These are phyloP conservation scores for Rutstroemia sydowiana DNA, from an alignment of 2,329 filamentous ascomycete genomes.

Conservation along the genomic window DNA sequence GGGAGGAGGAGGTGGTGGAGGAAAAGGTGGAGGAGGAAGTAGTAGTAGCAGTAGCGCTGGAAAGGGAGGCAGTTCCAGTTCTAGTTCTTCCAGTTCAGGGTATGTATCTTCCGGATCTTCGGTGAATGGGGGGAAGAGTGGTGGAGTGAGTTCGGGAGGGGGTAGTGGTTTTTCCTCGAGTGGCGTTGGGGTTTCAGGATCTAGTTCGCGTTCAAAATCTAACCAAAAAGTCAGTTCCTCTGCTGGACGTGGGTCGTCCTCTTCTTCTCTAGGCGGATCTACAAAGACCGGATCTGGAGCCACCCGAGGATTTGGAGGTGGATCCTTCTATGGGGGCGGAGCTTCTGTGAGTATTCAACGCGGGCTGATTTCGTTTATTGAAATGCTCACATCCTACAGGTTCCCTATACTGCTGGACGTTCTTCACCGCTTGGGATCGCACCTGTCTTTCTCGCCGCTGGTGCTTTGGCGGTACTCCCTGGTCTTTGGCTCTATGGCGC, in stretches of 20 bases:
- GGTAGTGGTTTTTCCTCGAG: constrained; percentile 16
- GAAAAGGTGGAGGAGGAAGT: constrained; percentile 43
- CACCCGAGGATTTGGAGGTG: constrained; percentile 51
- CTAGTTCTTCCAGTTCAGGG: constrained; percentile 21
- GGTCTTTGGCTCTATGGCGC: constrained; percentile 58
- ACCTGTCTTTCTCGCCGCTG: constrained; percentile 44
- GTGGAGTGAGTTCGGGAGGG: constrained; percentile 2
- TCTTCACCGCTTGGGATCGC: constrained; percentile 43
- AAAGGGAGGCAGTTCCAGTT: constrained; percentile 10
- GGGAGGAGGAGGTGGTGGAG: constrained; percentile 51
- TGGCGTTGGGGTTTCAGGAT: neutral
- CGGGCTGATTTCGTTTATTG: too few relatives aligned
- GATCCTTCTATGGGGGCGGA: constrained; percentile 61
- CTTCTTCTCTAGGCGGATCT: constrained; percentile 37
- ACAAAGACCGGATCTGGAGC: constrained; percentile 53
- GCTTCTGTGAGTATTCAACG: constrained; percentile 30
- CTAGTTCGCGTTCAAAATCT: neutral
- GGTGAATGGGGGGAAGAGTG: neutral
- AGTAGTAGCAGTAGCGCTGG: constrained; percentile 23
- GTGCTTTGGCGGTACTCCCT: constrained; percentile 36
- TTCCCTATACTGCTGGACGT: constrained; percentile 53
- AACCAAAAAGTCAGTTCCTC: constrained; percentile 11
- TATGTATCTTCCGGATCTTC: constrained; percentile 20
- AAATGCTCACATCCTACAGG: too few relatives aligned
- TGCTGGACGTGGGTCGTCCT: constrained; percentile 22